These are phyloP conservation scores for Lagerstroemia speciosa DNA, from an alignment of 345 rosid species.

Conservation along the genomic window DNA sequence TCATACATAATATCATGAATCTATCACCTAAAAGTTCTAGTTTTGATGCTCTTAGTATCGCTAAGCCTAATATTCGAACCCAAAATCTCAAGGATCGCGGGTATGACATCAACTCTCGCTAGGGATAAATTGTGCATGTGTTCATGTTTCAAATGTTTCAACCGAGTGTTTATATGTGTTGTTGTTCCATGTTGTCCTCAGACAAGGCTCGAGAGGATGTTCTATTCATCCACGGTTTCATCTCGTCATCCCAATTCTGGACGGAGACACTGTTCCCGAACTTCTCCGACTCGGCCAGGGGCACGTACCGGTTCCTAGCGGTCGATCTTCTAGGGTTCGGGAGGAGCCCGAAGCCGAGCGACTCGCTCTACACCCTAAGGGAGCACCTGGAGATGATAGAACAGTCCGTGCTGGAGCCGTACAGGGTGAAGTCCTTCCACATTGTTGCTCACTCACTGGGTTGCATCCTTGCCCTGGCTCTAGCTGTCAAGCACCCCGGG, in stretches of 20 bases:
- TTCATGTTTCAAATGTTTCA: not conserved
- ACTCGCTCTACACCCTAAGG: slow-evolving; percentile 76
- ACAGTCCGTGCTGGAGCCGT: slow-evolving; percentile 49
- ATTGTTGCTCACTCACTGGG: slow-evolving; percentile 96
- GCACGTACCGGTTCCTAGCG: slow-evolving; percentile 62
- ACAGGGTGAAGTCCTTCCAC: slow-evolving; percentile 78
- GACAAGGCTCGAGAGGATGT: slow-evolving; percentile 64
- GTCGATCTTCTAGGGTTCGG: slow-evolving; percentile 88
- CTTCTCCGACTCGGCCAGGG: slow-evolving; percentile 60
- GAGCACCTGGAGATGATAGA: slow-evolving; percentile 96
- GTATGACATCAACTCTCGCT: no score
- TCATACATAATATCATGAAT: no score
- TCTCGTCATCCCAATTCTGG: slow-evolving; percentile 95
- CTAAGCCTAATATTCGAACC: no score
- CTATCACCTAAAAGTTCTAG: no score
- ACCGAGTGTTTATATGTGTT: not conserved
- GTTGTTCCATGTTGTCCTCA: slow-evolving; percentile 9
- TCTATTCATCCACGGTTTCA: slow-evolving; percentile 95
- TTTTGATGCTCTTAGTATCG: no score
- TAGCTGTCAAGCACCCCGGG: slow-evolving; percentile 72
- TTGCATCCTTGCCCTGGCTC: slow-evolving; percentile 92
- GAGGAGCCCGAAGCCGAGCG: slow-evolving; percentile 88
- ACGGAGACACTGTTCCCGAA: slow-evolving; percentile 91
- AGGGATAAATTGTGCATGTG: no score
- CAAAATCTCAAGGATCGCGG: no score